Evolutionary conservation across 768 basidiomycete species (phyloP).

Genomic region (Rhodotorula diobovata): DNA sequence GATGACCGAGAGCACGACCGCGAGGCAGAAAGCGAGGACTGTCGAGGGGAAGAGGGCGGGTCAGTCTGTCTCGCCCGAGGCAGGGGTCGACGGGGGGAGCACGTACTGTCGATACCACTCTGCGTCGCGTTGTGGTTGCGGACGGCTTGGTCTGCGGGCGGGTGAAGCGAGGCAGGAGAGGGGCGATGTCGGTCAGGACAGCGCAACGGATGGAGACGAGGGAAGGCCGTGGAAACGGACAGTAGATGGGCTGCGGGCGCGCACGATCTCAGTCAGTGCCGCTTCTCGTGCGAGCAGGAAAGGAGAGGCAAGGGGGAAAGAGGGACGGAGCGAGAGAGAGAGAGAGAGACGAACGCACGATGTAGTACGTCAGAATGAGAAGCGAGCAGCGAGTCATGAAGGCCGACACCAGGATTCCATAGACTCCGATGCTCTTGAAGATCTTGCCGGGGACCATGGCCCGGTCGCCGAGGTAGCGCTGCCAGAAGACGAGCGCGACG

Average conservation of each 20-base stretch:
- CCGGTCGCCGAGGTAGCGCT: conserved; percentile 46
- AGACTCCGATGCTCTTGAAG: conserved; percentile 15
- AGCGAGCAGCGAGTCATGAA: conserved; percentile 32
- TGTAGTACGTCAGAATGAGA: conserved; percentile 33
- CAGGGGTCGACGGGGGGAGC: background rate
- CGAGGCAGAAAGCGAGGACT: conserved; percentile 35
- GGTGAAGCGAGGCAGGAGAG: too few relatives aligned
- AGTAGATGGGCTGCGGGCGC: conserved; percentile 8
- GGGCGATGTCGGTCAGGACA: too few relatives aligned
- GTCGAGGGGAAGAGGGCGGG: background rate
- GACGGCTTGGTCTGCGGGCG: conserved; percentile 26
- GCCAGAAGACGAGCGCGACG: conserved; percentile 47
- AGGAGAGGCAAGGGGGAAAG: background rate
- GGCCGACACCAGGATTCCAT: conserved; percentile 17
- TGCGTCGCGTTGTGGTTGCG: conserved; percentile 34
- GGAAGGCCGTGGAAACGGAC: background rate
- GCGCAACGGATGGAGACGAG: too few relatives aligned
- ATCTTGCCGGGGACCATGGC: conserved; percentile 49
- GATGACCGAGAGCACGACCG: conserved; percentile 25
- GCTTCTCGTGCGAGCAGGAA: background rate
- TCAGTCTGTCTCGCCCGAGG: background rate
- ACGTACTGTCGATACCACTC: conserved; percentile 31
- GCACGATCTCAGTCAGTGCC: background rate
- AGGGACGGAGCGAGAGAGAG: too few relatives aligned
- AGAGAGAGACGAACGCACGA: background rate